Evolutionary conservation across 2,329 filamentous ascomycete genomes (phyloP).

Genomic region (Ceratocystis harringtonii): DNA sequence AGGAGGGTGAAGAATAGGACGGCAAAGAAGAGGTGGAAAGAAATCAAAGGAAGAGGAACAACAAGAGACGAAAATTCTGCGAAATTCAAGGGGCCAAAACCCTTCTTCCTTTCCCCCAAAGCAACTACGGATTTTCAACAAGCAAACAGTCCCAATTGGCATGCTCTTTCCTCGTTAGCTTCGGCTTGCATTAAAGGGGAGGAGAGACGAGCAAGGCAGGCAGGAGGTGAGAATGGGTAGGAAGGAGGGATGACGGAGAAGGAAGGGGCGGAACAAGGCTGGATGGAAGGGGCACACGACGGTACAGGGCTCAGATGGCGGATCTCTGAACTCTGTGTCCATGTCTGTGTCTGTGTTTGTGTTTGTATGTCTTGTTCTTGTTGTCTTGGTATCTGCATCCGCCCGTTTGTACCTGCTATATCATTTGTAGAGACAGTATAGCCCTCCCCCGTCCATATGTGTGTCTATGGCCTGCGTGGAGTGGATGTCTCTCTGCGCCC

Average conservation of each 20-base stretch:
- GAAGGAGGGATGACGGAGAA: background rate
- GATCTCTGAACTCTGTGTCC: background rate
- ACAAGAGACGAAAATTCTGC: constrained; percentile 8
- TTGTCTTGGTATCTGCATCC: background rate
- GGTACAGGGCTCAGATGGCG: background rate
- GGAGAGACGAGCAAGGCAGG: background rate
- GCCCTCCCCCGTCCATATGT: too few relatives aligned
- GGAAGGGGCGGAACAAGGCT: background rate
- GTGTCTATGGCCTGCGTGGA: too few relatives aligned
- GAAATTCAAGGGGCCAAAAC: background rate
- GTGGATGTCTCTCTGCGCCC: too few relatives aligned
- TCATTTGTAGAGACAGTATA: too few relatives aligned
- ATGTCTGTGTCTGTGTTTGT: background rate
- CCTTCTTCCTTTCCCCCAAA: background rate
- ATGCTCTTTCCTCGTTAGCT: too few relatives aligned
- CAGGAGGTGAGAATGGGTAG: background rate
- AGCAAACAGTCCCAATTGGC: too few relatives aligned
- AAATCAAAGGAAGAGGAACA: background rate
- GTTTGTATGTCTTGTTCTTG: background rate
- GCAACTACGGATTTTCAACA: too few relatives aligned
- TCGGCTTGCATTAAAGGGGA: background rate
- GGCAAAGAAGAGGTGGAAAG: background rate
- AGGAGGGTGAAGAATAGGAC: background rate
- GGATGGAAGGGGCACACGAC: background rate
- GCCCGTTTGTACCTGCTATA: too few relatives aligned